Conservation (phyloP, 352 stramenopile species). For the Phytophthora sp. region DNA sequence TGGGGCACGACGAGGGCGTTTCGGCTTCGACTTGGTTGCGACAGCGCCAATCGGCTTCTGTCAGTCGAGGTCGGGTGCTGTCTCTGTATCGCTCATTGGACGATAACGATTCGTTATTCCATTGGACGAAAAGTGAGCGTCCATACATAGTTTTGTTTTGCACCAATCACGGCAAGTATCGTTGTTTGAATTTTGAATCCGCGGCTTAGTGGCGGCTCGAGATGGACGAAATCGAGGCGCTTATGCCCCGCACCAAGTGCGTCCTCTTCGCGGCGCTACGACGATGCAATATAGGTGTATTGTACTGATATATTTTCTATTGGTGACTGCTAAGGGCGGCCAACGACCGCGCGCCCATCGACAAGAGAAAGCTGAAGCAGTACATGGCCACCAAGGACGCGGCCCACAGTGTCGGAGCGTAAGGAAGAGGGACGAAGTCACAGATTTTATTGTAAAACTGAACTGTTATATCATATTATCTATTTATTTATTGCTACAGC, state of each 20-base stretch:
- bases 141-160: background rate
- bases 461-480: background rate
- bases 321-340: slow-evolving; percentile 36
- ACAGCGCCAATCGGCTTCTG: slow-evolving; percentile 29
- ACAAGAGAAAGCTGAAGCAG: slow-evolving; percentile 57
- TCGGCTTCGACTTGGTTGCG: slow-evolving; percentile 8
- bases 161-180: slow-evolving; percentile 15
- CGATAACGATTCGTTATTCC: slow-evolving; percentile 12
- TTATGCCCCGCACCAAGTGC: slow-evolving; percentile 82
- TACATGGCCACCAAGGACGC: slow-evolving; percentile 66
- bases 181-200: slow-evolving; percentile 34
- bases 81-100: slow-evolving; percentile 34
- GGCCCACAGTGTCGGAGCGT: slow-evolving; percentile 32
- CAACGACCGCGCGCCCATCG: slow-evolving; percentile 51
- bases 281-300: background rate
- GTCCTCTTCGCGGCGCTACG: slow-evolving; percentile 2
- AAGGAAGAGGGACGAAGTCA: slow-evolving; percentile 7
- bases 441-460: too few relatives aligned
- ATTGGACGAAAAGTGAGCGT: slow-evolving; percentile 22
- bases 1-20: too few relatives aligned
- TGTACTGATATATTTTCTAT: background rate
- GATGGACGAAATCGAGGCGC: slow-evolving; percentile 63
- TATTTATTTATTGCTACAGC: slow-evolving; percentile 27
- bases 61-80: slow-evolving; percentile 12
- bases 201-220: background rate